Percentiles rank a stretch among this genome's conserved stretches.
These are phyloP conservation scores for Candida namnaoensis DNA, from an alignment of 805 yeast species.

Conservation along the genomic window DNA sequence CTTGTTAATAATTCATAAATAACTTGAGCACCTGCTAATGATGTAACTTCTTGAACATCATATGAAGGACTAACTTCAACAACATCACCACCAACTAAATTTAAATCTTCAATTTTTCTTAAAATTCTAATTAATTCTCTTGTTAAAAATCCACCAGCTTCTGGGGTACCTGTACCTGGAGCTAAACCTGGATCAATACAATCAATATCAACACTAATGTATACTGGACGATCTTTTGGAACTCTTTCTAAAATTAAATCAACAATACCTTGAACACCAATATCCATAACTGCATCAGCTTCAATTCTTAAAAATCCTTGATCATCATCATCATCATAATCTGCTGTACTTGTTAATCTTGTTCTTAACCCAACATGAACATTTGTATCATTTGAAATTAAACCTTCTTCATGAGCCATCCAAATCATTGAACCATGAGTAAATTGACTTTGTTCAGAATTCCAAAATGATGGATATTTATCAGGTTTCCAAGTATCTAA, in stretches of 20 bases:
- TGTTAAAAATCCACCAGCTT: constrained; percentile 64
- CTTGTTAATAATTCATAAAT: constrained; percentile 64
- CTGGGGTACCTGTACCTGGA: constrained; percentile 78
- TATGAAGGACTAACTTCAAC: constrained; percentile 67
- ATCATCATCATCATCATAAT: constrained; percentile 55
- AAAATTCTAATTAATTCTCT: constrained; percentile 54
- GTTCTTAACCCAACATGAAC: constrained; percentile 76
- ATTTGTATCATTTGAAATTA: constrained; percentile 44
- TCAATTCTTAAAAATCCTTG: constrained; percentile 65
- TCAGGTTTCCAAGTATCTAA: constrained; percentile 76
- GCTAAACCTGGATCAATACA: constrained; percentile 68
- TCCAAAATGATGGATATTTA: constrained; percentile 58
- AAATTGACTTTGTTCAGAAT: constrained; percentile 46
- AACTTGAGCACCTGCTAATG: constrained; percentile 63
- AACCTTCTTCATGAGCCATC: constrained; percentile 58
- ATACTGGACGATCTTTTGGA: constrained; percentile 60
- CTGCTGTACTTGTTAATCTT: constrained; percentile 54
- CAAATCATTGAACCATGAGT: constrained; percentile 86
- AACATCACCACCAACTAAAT: constrained; percentile 66
- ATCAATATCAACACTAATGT: constrained; percentile 73
- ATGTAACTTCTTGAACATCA: constrained; percentile 58
- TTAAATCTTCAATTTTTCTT: constrained; percentile 50
- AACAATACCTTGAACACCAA: constrained; percentile 55
- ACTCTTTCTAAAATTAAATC: constrained; percentile 42
- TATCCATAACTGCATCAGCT: constrained; percentile 66